Percentiles rank a stretch among this genome's conserved stretches.
Conservation (phyloP, 345 rosid species). For the Syzygium oleosum region DNA sequence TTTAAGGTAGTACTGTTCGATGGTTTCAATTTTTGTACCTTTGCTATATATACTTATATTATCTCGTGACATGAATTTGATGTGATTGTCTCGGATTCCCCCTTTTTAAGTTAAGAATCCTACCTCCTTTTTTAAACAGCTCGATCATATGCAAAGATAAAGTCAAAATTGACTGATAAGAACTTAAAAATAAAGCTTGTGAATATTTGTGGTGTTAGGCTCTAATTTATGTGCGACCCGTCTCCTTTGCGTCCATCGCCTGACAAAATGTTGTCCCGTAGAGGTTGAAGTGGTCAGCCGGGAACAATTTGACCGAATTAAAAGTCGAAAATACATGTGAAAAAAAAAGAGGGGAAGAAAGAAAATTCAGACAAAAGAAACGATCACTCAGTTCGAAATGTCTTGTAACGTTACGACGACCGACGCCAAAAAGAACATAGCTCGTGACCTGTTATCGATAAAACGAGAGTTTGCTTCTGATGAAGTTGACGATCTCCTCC, state of each 20-base stretch:
- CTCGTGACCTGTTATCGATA: background rate
- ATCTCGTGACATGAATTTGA: background rate
- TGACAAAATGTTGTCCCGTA: background rate
- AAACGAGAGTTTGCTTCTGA: background rate
- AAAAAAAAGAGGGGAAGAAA: background rate
- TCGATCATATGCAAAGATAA: background rate
- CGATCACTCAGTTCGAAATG: background rate
- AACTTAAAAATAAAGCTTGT: background rate
- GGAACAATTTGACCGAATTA: background rate
- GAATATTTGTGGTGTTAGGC: background rate
- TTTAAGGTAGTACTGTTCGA: too few relatives aligned
- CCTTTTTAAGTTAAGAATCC: background rate
- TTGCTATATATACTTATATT: background rate
- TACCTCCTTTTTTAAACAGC: background rate
- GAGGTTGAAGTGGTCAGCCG: background rate
- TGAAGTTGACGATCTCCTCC: background rate
- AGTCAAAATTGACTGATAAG: background rate
- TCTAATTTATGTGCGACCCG: background rate
- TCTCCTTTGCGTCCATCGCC: background rate
- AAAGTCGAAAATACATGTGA: background rate
- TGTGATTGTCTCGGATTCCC: background rate
- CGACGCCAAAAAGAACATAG: background rate
- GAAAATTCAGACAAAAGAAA: background rate
- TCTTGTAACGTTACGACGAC: background rate
- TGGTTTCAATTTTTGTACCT: too few relatives aligned